Percentiles rank a stretch among this genome's conserved stretches.
These are phyloP conservation scores for Fusarium sp. DNA, from an alignment of 2,329 filamentous ascomycete genomes.

Conservation along the genomic window DNA sequence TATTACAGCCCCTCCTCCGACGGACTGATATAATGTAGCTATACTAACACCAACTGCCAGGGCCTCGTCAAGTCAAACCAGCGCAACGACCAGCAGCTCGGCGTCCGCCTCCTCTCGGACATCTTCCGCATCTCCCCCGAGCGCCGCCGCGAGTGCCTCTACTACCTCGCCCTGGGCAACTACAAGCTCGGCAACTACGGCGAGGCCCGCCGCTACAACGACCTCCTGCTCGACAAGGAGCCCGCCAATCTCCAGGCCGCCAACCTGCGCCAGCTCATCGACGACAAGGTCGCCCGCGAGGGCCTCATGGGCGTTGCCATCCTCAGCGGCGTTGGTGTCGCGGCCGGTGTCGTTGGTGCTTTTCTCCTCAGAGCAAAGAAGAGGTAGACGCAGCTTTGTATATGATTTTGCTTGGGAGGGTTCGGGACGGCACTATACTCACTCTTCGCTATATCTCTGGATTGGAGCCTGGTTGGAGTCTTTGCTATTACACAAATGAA, in stretches of 20 bases:
- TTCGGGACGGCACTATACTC: slow-evolving; percentile 29
- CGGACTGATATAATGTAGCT: not conserved
- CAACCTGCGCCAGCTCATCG: slow-evolving; percentile 87
- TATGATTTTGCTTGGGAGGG: slow-evolving; percentile 26
- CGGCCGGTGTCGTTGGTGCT: slow-evolving; percentile 91
- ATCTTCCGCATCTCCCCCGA: slow-evolving; percentile 96
- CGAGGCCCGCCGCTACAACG: slow-evolving; percentile 94
- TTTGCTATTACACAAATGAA: slow-evolving; percentile 43
- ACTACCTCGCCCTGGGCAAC: slow-evolving; percentile 96
- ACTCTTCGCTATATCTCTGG: slow-evolving; percentile 29
- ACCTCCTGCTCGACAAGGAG: slow-evolving; percentile 89
- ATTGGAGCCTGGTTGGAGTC: slow-evolving; percentile 28
- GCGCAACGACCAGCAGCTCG: slow-evolving; percentile 90
- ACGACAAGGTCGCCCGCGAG: slow-evolving; percentile 96
- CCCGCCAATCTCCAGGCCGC: slow-evolving; percentile 89
- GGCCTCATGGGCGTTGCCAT: slow-evolving; percentile 95
- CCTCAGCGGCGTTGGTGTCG: slow-evolving; percentile 90
- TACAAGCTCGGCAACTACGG: slow-evolving; percentile 99
- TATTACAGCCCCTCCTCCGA: slow-evolving; percentile 53
- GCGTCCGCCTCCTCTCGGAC: slow-evolving; percentile 91
- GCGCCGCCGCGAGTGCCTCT: slow-evolving; percentile 95
- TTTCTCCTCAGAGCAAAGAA: slow-evolving; percentile 80
- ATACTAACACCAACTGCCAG: slow-evolving; percentile 49
- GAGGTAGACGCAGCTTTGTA: slow-evolving; percentile 51
- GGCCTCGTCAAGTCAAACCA: slow-evolving; percentile 92